These are phyloP conservation scores for Hypomyces rosellus DNA, from an alignment of 2,329 filamentous ascomycete species.

Conservation along the genomic window DNA sequence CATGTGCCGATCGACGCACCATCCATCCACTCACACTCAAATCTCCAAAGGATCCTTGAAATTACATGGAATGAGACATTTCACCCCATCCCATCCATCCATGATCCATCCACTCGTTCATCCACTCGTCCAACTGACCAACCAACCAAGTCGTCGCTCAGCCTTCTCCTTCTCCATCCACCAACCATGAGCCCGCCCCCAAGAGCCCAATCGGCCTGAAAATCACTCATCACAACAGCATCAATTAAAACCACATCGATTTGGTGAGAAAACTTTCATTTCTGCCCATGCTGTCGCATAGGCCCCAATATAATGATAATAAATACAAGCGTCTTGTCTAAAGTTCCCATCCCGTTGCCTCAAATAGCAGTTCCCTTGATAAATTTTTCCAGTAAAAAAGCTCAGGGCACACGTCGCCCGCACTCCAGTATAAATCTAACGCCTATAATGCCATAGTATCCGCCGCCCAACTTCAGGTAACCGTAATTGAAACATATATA, in stretches of 20 bases:
- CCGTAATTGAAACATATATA: constrained; percentile 9
- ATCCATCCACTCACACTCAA: too few relatives aligned
- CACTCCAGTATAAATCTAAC: constrained; percentile 11
- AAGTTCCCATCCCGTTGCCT: background rate
- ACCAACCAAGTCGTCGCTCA: too few relatives aligned
- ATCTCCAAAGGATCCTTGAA: too few relatives aligned
- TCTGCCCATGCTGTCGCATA: background rate
- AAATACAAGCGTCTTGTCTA: constrained; percentile 2
- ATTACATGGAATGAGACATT: too few relatives aligned
- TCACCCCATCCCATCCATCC: too few relatives aligned
- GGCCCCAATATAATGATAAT: background rate
- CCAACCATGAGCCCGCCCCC: too few relatives aligned
- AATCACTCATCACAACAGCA: too few relatives aligned
- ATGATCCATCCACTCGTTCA: too few relatives aligned
- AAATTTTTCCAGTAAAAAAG: background rate
- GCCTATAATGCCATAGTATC: constrained; percentile 10
- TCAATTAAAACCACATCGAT: too few relatives aligned
- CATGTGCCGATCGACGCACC: too few relatives aligned
- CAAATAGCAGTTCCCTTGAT: background rate
- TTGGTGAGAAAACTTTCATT: background rate
- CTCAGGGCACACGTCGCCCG: constrained; percentile 1
- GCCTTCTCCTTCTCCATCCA: too few relatives aligned
- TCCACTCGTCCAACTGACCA: too few relatives aligned
- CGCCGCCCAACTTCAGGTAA: constrained; percentile 6
- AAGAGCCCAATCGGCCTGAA: background rate